Percentiles rank a stretch among this genome's conserved stretches.
Conservation (phyloP, 306 rosid genomes). For the Cucurbita maxima region DNA sequence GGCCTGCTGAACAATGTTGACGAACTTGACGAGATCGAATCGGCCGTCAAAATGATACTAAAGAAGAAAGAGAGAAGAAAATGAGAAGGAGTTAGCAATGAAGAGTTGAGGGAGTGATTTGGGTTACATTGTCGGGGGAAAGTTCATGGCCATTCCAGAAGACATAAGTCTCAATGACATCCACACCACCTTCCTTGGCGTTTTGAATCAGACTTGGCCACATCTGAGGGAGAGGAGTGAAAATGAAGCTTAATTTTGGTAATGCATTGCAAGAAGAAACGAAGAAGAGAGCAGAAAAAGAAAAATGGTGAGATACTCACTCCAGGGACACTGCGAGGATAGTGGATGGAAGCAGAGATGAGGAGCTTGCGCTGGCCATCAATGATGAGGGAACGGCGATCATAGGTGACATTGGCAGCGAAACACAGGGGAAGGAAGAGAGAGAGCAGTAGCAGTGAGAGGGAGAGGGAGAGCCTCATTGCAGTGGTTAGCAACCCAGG, state of each 20-base stretch:
- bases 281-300: neutral
- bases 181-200: conserved; percentile 77
- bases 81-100: neutral
- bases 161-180: conserved; percentile 83
- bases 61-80: neutral
- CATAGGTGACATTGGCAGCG: conserved; percentile 52
- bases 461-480: neutral
- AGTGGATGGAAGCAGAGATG: conserved; percentile 85
- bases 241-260: neutral
- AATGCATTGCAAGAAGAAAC: neutral
- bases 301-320: conserved; percentile 16
- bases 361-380: conserved; percentile 67
- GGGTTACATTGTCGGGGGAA: conserved; percentile 70
- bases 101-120: neutral
- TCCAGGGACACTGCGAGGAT: conserved; percentile 87
- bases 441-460: neutral
- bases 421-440: neutral
- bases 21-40: conserved; percentile 45
- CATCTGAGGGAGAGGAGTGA: conserved; percentile 28
- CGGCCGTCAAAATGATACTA: conserved; percentile 42
- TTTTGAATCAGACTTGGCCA: conserved; percentile 78
- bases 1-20: conserved; percentile 31
- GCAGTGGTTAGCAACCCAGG: neutral
- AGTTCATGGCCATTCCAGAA: conserved; percentile 96
- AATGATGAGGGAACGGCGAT: conserved; percentile 63